Base-by-base conservation (phyloP, 345 rosid species). In the Heritiera littoralis region DNA sequence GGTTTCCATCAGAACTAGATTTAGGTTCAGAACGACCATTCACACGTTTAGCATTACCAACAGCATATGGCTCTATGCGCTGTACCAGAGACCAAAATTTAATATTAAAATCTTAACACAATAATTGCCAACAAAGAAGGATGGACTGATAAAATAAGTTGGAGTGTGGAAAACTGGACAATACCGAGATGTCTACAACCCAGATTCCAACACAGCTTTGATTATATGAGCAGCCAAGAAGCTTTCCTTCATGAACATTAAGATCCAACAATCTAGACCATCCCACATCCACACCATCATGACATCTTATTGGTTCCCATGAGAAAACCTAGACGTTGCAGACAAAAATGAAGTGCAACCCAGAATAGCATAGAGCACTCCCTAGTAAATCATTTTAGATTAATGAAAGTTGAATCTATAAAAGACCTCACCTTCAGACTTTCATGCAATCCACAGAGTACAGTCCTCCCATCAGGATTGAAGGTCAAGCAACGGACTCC, bases 191-290 rank as follows among this genome's bases (percentile, higher is more conserved):
- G 83, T 93, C 99, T 51, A 91, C 99, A 80, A 95, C 99, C 99
- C 99, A 95, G 58, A 95, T 97, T 82, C 98, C 99, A 28, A 95
- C 99, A 79, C 99, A 95, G 80, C 91, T 95, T 84, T 95, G 99
- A 84, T 96, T 96, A 83, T 88, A 94, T 13, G 99, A 96, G 91
- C 99, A 96, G 68, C 97, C 98, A 75, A 96, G 98, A 79, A 96
- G 99, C 89, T 96, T 96, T 64, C 97, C 99, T 84, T 94, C 98
- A 40, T 93, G 94, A 81, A 96, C 90, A 89, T 90, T 92, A 83
- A 96, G 94, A 87, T 96, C 99, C 40, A 94, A 91, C 90, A 94
- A 86, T 85, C 80, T 94, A 77, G 99, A 94, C 99, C 99, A 96
- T 83, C 99, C 99, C 86, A 96, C 98, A 86, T 96, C 99, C 83